Conservation (phyloP, 2,329 filamentous ascomycete species). For the Fusarium coffeatum region DNA sequence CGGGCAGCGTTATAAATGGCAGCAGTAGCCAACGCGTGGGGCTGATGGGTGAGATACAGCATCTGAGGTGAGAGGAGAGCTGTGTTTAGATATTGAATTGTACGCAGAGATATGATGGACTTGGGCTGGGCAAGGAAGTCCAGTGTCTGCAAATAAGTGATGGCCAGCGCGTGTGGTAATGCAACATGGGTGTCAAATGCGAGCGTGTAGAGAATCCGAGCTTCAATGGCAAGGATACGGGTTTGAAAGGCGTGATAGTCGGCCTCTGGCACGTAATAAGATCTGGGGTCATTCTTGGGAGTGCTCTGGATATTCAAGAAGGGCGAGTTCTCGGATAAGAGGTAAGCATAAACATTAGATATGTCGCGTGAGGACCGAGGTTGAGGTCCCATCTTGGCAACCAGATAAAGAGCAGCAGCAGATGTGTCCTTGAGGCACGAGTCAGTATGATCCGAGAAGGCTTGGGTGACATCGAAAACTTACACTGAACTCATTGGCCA, state of each 20-base stretch:
- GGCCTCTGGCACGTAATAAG: conserved; percentile 79
- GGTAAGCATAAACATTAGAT: conserved; percentile 85
- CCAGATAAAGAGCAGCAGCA: conserved; percentile 82
- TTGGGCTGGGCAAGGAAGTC: conserved; percentile 67
- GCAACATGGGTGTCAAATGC: conserved; percentile 88
- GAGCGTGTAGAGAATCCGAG: conserved; percentile 78
- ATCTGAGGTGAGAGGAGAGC: conserved; percentile 88
- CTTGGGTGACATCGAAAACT: conserved; percentile 19
- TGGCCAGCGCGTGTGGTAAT: conserved; percentile 84
- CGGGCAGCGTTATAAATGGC: conserved; percentile 90
- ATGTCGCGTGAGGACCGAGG: conserved; percentile 83
- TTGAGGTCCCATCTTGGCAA: conserved; percentile 82
- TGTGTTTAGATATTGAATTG: conserved; percentile 85
- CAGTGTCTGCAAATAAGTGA: conserved; percentile 93
- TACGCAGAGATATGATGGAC: conserved; percentile 69
- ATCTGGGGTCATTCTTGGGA: conserved; percentile 57
- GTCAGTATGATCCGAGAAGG: conserved; percentile 5
- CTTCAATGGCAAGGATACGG: conserved; percentile 78
- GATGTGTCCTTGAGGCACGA: conserved; percentile 73
- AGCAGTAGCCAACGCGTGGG: conserved; percentile 83
- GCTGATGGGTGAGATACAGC: conserved; percentile 92
- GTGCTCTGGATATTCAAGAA: conserved; percentile 59
- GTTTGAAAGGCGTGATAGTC: conserved; percentile 74
- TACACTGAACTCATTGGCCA: conserved; percentile 69
- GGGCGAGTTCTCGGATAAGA: conserved; percentile 71